These are phyloP conservation scores for Xylariaceae sp. DNA, from an alignment of 2,329 filamentous ascomycete genomes.

Conservation along the genomic window DNA sequence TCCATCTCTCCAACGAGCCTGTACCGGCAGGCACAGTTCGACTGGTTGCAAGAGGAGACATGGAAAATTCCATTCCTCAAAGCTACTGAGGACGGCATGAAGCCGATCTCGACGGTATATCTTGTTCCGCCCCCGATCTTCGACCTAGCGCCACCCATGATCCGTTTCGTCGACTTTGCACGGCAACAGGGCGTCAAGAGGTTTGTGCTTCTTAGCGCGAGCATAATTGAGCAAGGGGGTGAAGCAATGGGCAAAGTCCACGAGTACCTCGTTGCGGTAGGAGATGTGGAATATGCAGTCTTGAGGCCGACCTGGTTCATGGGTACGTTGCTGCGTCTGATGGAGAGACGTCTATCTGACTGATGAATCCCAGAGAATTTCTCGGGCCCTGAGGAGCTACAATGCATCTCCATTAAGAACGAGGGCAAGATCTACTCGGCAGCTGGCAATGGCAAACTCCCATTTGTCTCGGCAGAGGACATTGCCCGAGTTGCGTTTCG, in stretches of 20 bases:
- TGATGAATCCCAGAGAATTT: constrained; percentile 18
- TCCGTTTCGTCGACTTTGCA: constrained; percentile 21
- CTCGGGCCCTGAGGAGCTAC: constrained; percentile 4
- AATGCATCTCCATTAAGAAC: constrained; percentile 17
- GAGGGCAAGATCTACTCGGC: constrained; percentile 21
- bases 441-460: constrained; percentile 19
- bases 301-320: constrained; percentile 26
- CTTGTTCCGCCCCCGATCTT: background rate
- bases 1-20: constrained; percentile 4
- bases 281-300: constrained; percentile 20
- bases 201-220: constrained; percentile 21
- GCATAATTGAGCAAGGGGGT: constrained; percentile 16
- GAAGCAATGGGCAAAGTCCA: constrained; percentile 23
- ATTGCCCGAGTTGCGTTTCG: constrained; percentile 21
- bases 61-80: constrained; percentile 17
- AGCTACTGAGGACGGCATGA: constrained; percentile 18
- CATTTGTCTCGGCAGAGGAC: constrained; percentile 22
- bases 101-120: background rate
- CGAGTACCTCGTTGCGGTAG: constrained; percentile 20
- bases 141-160: constrained; percentile 19
- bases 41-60: constrained; percentile 19
- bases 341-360: constrained; percentile 3
- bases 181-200: constrained; percentile 18
- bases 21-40: constrained; percentile 13
- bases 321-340: constrained; percentile 10